A percentile compares a stretch with the other conserved stretches of the same genome.
These are phyloP conservation scores for Petunia axillaris DNA, from an alignment of 257 asterid genomes.

Conservation along the genomic window DNA sequence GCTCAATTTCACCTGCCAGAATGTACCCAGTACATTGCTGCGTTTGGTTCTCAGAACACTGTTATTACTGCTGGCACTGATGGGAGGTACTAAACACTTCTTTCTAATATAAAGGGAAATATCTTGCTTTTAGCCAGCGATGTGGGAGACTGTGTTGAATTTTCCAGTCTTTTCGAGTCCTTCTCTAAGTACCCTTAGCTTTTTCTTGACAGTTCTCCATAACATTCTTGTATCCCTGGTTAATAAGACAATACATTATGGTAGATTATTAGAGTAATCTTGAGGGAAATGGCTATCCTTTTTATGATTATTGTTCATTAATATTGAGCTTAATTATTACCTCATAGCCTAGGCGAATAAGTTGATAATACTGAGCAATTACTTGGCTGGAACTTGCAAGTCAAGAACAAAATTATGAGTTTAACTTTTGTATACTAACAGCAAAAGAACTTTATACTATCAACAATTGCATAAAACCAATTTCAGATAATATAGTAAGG, in stretches of 20 bases:
- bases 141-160: no score
- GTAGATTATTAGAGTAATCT: neutral
- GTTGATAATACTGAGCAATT: neutral
- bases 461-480: no score
- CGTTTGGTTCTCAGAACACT: conserved; percentile 79
- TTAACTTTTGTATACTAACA: neutral
- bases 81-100: conserved; percentile 67
- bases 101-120: neutral
- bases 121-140: no score
- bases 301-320: neutral
- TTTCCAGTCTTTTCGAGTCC: no score
- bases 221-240: conserved; percentile 24
- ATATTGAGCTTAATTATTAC: neutral
- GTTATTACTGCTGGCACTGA: conserved; percentile 68
- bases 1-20: conserved; percentile 90
- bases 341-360: conserved; percentile 29
- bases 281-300: neutral
- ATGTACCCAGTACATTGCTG: conserved; percentile 63
- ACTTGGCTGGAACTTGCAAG: conserved; percentile 29
- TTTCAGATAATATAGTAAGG: no score
- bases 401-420: neutral
- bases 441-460: no score
- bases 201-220: no score
- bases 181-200: neutral
- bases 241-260: neutral